These are phyloP conservation scores for Pleoardoris graminearum DNA, from an alignment of 2,329 filamentous ascomycete species.

Conservation along the genomic window DNA sequence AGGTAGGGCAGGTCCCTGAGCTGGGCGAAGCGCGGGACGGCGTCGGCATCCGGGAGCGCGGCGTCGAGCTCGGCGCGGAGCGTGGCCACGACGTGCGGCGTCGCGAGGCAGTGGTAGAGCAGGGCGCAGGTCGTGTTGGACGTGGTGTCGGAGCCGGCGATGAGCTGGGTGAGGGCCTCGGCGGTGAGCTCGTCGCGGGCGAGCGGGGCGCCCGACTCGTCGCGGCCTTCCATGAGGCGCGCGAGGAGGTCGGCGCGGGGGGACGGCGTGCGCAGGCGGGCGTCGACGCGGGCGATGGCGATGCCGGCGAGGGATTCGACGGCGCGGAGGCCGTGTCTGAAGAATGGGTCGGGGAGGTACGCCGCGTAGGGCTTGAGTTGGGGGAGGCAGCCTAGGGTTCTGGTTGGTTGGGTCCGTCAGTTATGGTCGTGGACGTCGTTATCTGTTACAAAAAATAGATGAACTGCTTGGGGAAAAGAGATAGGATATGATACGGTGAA, in stretches of 20 bases:
- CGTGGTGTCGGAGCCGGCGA: conserved; percentile 76
- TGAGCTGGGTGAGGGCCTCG: conserved; percentile 87
- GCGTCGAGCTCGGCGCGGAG: conserved; percentile 76
- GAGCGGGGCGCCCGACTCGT: conserved; percentile 75
- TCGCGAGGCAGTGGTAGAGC: conserved; percentile 72
- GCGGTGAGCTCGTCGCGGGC: conserved; percentile 81
- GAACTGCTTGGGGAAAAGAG: not conserved
- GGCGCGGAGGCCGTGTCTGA: conserved; percentile 70
- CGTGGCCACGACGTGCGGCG: conserved; percentile 71
- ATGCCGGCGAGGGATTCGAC: conserved; percentile 85
- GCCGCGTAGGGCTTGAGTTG: conserved; percentile 76
- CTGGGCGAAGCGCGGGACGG: conserved; percentile 71
- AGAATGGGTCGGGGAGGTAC: conserved; percentile 82
- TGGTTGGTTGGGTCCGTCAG: conserved; percentile 20
- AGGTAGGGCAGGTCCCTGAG: conserved; percentile 79
- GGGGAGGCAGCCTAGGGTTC: conserved; percentile 73
- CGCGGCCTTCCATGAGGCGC: conserved; percentile 81
- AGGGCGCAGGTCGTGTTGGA: conserved; percentile 82
- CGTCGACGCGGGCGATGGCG: conserved; percentile 78
- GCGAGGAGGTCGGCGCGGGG: conserved; percentile 79
- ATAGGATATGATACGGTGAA: too few species aligned
- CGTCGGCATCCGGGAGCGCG: conserved; percentile 60
- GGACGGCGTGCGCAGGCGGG: conserved; percentile 65
- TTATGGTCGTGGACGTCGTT: not conserved
- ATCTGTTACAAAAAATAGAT: not conserved